Evolutionary conservation across 352 stramenopile genomes (phyloP).

Genomic region (Phytophthora pinifolia): DNA sequence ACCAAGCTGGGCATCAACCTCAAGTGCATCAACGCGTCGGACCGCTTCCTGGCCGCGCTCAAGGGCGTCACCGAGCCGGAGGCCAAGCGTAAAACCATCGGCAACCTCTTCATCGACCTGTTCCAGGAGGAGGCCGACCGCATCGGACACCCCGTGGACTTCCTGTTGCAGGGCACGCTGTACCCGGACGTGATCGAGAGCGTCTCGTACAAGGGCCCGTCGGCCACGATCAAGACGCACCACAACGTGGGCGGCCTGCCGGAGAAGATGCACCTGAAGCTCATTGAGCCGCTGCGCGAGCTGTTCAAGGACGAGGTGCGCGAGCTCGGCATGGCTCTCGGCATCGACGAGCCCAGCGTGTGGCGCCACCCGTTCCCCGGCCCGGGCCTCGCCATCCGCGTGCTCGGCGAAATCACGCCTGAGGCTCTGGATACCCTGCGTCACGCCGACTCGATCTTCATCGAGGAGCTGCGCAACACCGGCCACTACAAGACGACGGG

Average conservation of each 20-base stretch:
- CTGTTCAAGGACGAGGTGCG: conserved; percentile 99
- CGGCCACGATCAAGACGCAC: conserved; percentile 99
- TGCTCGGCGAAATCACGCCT: conserved; percentile 96
- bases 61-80: conserved; percentile 96
- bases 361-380: conserved; percentile 99
- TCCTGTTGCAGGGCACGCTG: conserved; percentile 97
- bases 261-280: conserved; percentile 97
- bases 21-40: conserved; percentile 95
- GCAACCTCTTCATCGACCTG: conserved; percentile 98
- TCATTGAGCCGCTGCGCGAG: conserved; percentile 99
- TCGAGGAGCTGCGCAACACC: conserved; percentile 95
- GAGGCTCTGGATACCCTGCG: conserved; percentile 96
- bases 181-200: conserved; percentile 99
- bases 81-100: conserved; percentile 99
- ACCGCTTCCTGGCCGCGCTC: conserved; percentile 95
- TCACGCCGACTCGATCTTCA: conserved; percentile 98
- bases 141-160: conserved; percentile 90
- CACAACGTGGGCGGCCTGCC: conserved; percentile 99
- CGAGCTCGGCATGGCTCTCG: conserved; percentile 96
- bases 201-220: conserved; percentile 98
- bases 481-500: conserved; percentile 98
- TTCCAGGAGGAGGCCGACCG: conserved; percentile 93
- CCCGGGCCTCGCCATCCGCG: conserved; percentile 97
- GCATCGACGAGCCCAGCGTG: conserved; percentile 97
- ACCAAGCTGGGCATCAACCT: conserved; percentile 96